Base-by-base conservation (phyloP, 805 yeast genomes). In the Torulaspora maleeae region DNA sequence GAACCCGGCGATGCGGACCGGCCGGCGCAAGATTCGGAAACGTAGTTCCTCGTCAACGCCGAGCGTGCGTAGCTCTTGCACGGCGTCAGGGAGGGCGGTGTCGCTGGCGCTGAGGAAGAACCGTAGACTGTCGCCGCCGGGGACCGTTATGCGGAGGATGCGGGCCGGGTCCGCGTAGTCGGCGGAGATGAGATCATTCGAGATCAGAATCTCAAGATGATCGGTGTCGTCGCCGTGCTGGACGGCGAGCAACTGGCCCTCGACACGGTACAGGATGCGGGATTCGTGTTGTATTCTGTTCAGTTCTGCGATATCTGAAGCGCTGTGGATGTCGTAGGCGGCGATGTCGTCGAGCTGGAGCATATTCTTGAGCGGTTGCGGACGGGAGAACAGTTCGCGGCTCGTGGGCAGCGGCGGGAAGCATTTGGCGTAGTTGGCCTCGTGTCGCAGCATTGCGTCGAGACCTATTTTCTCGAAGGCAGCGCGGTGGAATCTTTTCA, bases 101-200 rank as follows among this genome's bases (percentile, higher is more conserved):
- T 16, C 35, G 12, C 20, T 16, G 35, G 35, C 36, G 29, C 39
- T 49, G 47, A 49, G 44, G 40, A 57, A 57, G 24, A 49, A 44
- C 5, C 40, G 36, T 19, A 55, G 25, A 17, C 51, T 52, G 20
- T 15, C 35, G 35, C 35, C 35, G 17, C 20, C 49, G 17, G 48
- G 43, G n/a, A 57, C 45, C 32, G 51, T 54, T 5, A 55, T 41
- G 13, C 45, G 44, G 5, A 54, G 36, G 27, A 55, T 39, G 25
- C 54, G 43, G 11, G 49, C 38, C 20, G 54, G 53, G 34, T 49
- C 57, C 13, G 52, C 48, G 44, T 45, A 38, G 35, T 48, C 49
- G 11, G 45, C 39, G 10, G 52, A 28, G 24, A 43, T 41, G 22
- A 36, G 25, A 25, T 48, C 51, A 44, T 49, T 47, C 7, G 57